Base-by-base conservation (phyloP, 257 asterid genomes). In the Salvia rosmarinus region DNA sequence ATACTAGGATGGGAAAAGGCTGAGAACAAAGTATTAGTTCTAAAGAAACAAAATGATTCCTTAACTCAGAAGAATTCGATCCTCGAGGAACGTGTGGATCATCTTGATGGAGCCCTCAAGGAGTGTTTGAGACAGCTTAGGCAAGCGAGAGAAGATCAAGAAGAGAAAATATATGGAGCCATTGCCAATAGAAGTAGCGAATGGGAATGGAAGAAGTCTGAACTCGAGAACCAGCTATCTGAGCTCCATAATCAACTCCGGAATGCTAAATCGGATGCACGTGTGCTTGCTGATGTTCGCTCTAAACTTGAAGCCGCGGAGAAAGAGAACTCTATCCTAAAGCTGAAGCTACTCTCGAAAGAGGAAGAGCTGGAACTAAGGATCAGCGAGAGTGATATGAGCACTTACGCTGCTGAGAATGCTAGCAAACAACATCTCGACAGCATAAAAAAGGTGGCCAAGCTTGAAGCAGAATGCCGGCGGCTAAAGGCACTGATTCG, bases 1-100 rank as follows among this genome's bases (percentile, higher is more conserved):
- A 54, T 78, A 35, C 54, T 68, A 94, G 99, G 99, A 77, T 94
- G 99, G 99, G 99, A 94, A 80, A 89, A 85, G 73, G 96, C 96
- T 59, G 99, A 94, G 84, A 86, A 77, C 23, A 97, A 94, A 82
- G 95, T 84, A 2, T 37, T 67, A 44, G 85, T 73, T 50, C 80
- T 87, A 78, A 91, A 85, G 81, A 85, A 85, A 79, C 92, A 86
- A 75, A 83, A 77, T 19, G 99, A 94, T 20, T 74, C 83, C 39
- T 49, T 85, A 50, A 79, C 73, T 23, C 89, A 83, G 51, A 83
- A 86, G 70, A 94, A 86, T 58, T 57, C 64, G 21, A 81, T 78
- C 77, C 97, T 94, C n/a, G 94, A 87, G 75, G 90, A 87, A 68
- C 96, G 89, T 9, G 75, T 82, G 34, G 78, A 74, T 10, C 92